These are phyloP conservation scores for Chiua virens DNA, from an alignment of 768 basidiomycete genomes.

Conservation along the genomic window DNA sequence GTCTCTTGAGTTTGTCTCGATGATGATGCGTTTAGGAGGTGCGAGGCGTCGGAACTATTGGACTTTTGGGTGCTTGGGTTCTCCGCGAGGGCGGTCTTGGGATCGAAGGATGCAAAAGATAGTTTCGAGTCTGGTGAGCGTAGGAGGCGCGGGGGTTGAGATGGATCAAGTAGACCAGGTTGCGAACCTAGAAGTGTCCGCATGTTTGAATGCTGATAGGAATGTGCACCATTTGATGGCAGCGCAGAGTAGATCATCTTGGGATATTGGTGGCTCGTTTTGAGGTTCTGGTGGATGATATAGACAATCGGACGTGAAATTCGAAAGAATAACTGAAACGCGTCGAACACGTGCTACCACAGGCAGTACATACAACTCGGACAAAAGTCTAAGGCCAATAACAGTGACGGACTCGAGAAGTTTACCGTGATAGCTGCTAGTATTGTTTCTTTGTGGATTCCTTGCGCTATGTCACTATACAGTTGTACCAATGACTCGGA, in stretches of 20 bases:
- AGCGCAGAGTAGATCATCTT: constrained; percentile 11
- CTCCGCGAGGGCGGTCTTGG: constrained; percentile 55
- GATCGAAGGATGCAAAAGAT: constrained; percentile 76
- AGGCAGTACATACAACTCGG: no score
- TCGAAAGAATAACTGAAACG: no score
- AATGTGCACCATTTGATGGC: constrained; percentile 1
- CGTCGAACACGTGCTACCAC: constrained; percentile 18
- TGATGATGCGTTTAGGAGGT: constrained; percentile 69
- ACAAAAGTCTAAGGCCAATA: no score
- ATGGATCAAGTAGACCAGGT: constrained; percentile 67
- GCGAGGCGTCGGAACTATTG: constrained; percentile 47
- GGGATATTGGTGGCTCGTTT: background rate
- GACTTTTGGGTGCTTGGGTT: constrained; percentile 40
- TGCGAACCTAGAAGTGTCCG: constrained; percentile 39
- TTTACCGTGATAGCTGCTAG: no score
- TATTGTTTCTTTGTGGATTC: no score
- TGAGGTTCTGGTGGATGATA: background rate
- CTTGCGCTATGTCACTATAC: no score
- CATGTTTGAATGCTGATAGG: constrained; percentile 10
- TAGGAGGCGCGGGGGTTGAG: constrained; percentile 62
- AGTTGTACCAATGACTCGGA: no score
- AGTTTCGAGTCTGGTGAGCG: constrained; percentile 57
- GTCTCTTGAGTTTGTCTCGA: constrained; percentile 62
- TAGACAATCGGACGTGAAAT: no score
- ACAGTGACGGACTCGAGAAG: no score